Evolutionary conservation across 2,329 filamentous ascomycete species (phyloP).

Genomic region (Emericellopsis atlantica): DNA sequence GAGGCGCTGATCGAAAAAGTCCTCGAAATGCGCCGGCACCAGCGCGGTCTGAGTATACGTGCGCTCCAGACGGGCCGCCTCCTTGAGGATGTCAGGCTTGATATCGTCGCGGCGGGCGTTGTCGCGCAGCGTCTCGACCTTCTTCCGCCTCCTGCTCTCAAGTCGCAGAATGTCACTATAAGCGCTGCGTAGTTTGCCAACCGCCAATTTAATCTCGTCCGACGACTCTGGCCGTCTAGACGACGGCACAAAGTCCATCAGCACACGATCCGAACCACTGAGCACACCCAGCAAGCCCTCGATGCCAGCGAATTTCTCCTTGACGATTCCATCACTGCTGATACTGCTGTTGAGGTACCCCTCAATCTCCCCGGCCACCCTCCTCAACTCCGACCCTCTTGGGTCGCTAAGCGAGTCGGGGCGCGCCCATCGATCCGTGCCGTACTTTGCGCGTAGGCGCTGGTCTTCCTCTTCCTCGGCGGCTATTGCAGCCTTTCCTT

Average conservation of each 20-base stretch:
- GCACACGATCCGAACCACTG: slow-evolving; percentile 63
- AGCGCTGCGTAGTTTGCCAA: slow-evolving; percentile 61
- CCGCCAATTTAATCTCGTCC: slow-evolving; percentile 66
- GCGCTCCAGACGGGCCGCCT: slow-evolving; percentile 75
- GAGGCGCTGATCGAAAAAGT: slow-evolving; percentile 74
- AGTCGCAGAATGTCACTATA: slow-evolving; percentile 79
- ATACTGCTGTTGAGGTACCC: slow-evolving; percentile 64
- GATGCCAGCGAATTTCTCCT: slow-evolving; percentile 65
- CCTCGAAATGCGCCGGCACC: slow-evolving; percentile 81
- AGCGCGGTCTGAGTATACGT: slow-evolving; percentile 76
- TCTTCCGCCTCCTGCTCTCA: slow-evolving; percentile 68
- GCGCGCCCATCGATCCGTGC: slow-evolving; percentile 75
- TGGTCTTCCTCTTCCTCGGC: slow-evolving; percentile 79
- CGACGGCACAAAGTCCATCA: slow-evolving; percentile 83
- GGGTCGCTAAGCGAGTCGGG: slow-evolving; percentile 57
- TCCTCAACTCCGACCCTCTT: slow-evolving; percentile 24
- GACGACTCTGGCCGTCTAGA: slow-evolving; percentile 70
- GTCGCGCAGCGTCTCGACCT: slow-evolving; percentile 65
- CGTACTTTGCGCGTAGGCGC: slow-evolving; percentile 61
- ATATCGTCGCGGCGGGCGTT: slow-evolving; percentile 84
- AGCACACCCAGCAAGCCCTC: slow-evolving; percentile 66
- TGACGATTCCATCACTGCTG: slow-evolving; percentile 48
- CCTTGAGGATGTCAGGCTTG: slow-evolving; percentile 67
- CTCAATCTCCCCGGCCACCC: slow-evolving; percentile 59
- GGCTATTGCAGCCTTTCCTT: slow-evolving; percentile 66